Percentiles rank a stretch among this genome's conserved stretches.
These are phyloP conservation scores for Crucibulum laeve DNA, from an alignment of 768 basidiomycete genomes.

Conservation along the genomic window DNA sequence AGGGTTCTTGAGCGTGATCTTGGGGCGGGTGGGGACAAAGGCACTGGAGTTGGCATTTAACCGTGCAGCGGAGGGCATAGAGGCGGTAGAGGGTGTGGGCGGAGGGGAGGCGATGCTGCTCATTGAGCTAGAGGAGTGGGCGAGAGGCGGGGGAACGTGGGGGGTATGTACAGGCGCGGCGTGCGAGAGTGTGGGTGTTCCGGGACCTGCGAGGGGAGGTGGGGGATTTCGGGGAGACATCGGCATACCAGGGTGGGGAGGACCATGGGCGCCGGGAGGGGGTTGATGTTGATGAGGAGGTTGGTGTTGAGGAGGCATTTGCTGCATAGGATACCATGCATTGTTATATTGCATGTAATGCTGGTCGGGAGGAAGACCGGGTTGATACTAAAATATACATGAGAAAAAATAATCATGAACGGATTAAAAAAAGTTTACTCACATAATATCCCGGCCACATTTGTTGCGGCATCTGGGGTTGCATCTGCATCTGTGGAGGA, in stretches of 20 bases:
- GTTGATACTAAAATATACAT: conserved; percentile 25
- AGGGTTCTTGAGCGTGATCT: conserved; percentile 58
- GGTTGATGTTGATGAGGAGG: conserved; percentile 47
- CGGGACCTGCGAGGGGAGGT: conserved; percentile 51
- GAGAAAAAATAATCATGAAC: conserved; percentile 5
- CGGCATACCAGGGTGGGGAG: conserved; percentile 47
- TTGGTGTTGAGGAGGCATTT: conserved; percentile 30
- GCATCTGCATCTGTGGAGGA: conserved; percentile 37
- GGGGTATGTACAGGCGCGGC: conserved; percentile 47
- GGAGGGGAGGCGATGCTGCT: conserved; percentile 57
- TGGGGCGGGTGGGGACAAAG: conserved; percentile 56
- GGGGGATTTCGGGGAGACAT: conserved; percentile 67
- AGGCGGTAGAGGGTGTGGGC: conserved; percentile 57
- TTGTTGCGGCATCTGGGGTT: conserved; percentile 29
- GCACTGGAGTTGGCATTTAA: conserved; percentile 62
- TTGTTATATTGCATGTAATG: conserved; percentile 37
- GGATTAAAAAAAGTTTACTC: conserved; percentile 21
- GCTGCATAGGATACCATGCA: conserved; percentile 37
- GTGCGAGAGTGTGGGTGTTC: conserved; percentile 66
- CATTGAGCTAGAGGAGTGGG: conserved; percentile 40
- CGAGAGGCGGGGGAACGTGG: conserved; percentile 47
- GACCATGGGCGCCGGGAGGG: conserved; percentile 43
- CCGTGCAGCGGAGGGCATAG: conserved; percentile 33
- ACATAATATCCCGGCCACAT: conserved; percentile 58
- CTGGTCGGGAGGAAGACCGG: conserved; percentile 33